Evolutionary conservation across 768 basidiomycete species (phyloP).

Genomic region (Pisolithus orientalis): DNA sequence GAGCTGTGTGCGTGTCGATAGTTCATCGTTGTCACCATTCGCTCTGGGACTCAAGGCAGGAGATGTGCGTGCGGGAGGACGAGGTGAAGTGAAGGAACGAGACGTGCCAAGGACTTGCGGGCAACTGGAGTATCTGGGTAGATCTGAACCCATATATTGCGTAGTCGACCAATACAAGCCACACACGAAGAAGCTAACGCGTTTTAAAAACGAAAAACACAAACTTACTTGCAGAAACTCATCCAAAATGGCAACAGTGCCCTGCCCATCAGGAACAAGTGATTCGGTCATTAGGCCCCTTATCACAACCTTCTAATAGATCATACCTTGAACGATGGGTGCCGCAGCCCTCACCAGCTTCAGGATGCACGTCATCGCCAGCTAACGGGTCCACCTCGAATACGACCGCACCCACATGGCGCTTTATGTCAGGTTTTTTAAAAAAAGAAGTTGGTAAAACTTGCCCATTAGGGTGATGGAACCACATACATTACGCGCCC

Average conservation of each 20-base stretch:
- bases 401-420: slow-evolving; percentile 61
- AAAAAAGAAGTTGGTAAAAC: background rate
- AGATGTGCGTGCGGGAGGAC: slow-evolving; percentile 42
- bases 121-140: slow-evolving; percentile 57
- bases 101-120: slow-evolving; percentile 35
- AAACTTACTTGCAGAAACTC: slow-evolving; percentile 64
- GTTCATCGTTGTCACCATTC: slow-evolving; percentile 20
- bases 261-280: slow-evolving; percentile 42
- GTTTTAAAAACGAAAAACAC: background rate
- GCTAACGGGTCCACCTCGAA: slow-evolving; percentile 78
- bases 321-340: slow-evolving; percentile 8
- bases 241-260: slow-evolving; percentile 62
- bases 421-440: too few relatives aligned
- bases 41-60: background rate
- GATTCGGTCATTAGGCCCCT: slow-evolving; percentile 53
- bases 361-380: slow-evolving; percentile 47
- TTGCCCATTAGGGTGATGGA: background rate
- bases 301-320: slow-evolving; percentile 51
- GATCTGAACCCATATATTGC: slow-evolving; percentile 44
- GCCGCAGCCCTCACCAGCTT: background rate
- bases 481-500: slow-evolving; percentile 52
- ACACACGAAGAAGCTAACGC: too few relatives aligned
- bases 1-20: slow-evolving; percentile 32
- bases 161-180: background rate
- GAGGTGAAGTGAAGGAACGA: slow-evolving; percentile 46